Base-by-base conservation (phyloP, 1,284 basidiomycete genomes). In the Gomphus sp. region DNA sequence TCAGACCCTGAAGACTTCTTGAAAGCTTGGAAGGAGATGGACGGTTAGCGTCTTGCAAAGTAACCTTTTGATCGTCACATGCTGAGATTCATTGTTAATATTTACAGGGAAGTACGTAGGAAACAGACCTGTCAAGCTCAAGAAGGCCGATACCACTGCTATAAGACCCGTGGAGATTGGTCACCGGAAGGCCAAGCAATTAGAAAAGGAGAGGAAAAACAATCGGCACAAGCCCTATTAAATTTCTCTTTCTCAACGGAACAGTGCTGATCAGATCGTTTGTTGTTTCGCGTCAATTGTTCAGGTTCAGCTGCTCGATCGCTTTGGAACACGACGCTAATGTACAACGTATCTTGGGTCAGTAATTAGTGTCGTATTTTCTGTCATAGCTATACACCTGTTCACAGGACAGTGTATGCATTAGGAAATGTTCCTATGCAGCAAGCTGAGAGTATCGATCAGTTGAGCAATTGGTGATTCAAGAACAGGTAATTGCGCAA, bases 21-120 rank as follows among this genome's bases (percentile, higher is more conserved):
- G 60, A 93, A 85, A 66, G 97, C 97, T 7, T 99, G 97, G 97
- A 99, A 99, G 70, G 93, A 99, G 72, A 98, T 98, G 93, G 93
- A 99, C 72, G 96, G 95, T 89, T 66, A 58, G 87, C 59, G 4
- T 44, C 34, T 50, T 56, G 53, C 8, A 54, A 47, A 28, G 12
- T 28, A 39, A 56, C 31, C n/a, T 28, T 25, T 11, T 45, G 34
- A 52, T 37, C 43, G 59, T 60, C 25, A 49, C 54, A 31, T 48
- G 44, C 55, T 52, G 44, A 45, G 33, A 28, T 37, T 36, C 28
- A 8, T 39, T 52, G 56, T 45, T 64, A 7, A 62, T 22, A 18
- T n/a, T 43, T 16, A 7, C 64, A 95, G 93, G 93, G 64, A 97
- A 98, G 76, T 98, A 98, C 71, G 93, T 98, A 56, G 94, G 94